Evolutionary conservation across 2,329 filamentous ascomycete species (phyloP).

Genomic region (Xylariaceae sp.): DNA sequence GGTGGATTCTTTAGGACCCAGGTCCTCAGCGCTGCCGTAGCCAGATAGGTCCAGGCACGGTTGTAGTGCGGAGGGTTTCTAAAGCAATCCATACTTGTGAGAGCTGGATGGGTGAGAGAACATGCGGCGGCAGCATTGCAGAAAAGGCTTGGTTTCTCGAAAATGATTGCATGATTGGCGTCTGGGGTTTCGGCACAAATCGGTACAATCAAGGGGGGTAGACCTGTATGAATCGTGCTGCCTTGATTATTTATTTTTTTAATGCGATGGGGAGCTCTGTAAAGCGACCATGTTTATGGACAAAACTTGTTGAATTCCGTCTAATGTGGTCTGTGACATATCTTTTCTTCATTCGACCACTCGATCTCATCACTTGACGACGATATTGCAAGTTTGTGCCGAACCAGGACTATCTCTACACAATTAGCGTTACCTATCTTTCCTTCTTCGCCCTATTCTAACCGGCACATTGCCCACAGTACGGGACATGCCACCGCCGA

Average conservation of each 20-base stretch:
- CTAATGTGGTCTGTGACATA: too few species aligned
- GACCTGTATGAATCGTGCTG: conserved; percentile 20
- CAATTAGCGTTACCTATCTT: background rate
- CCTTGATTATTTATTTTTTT: too few species aligned
- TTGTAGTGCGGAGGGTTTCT: conserved; percentile 2
- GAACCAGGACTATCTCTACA: too few species aligned
- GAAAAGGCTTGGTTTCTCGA: conserved; percentile 18
- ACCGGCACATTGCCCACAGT: conserved; percentile 21
- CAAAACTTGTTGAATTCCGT: too few species aligned
- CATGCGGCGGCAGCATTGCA: conserved; percentile 13
- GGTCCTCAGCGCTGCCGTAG: conserved; percentile 72
- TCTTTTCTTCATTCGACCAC: too few species aligned
- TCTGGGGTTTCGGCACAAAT: conserved; percentile 21
- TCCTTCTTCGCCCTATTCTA: conserved; percentile 21
- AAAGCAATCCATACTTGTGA: conserved; percentile 21
- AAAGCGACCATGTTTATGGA: too few species aligned
- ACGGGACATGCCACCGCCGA: conserved; percentile 28
- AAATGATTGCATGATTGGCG: conserved; percentile 32
- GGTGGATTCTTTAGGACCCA: conserved; percentile 98
- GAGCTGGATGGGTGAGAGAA: conserved; percentile 16
- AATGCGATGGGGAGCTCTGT: too few species aligned
- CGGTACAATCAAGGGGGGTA: conserved; percentile 27
- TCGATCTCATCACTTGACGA: too few species aligned
- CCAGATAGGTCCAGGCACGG: conserved; percentile 40
- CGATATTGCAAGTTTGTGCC: too few species aligned